Evolutionary conservation across 768 basidiomycete species (phyloP).

Genomic region (Rhizopogon vesiculosus): DNA sequence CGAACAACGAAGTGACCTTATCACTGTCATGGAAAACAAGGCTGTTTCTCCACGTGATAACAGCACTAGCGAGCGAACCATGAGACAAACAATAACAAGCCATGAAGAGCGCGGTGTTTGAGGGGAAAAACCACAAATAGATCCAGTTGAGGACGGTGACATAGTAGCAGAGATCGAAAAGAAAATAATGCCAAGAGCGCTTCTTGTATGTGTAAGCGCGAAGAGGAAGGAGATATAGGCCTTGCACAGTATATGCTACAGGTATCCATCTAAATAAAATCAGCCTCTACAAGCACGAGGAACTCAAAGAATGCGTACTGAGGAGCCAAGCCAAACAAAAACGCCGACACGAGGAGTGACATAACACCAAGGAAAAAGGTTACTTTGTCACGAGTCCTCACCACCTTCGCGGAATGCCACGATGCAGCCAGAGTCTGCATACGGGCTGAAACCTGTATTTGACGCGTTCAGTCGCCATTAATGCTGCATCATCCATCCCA

Average conservation of each 20-base stretch:
- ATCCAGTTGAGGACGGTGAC: slow-evolving; percentile 88
- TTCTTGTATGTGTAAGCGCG: slow-evolving; percentile 88
- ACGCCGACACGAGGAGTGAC: slow-evolving; percentile 77
- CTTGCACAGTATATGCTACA: slow-evolving; percentile 77
- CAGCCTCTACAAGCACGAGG: slow-evolving; percentile 1
- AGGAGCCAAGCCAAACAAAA: slow-evolving; percentile 85
- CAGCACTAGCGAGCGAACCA: slow-evolving; percentile 87
- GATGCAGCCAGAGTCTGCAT: slow-evolving; percentile 73
- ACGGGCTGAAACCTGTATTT: slow-evolving; percentile 65
- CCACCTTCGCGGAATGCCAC: slow-evolving; percentile 92
- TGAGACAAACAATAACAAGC: slow-evolving; percentile 93
- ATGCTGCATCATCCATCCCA: background rate
- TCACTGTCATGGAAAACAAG: slow-evolving; percentile 97
- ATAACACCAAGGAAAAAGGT: slow-evolving; percentile 95
- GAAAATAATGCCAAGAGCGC: slow-evolving; percentile 91
- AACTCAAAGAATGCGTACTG: slow-evolving; percentile 48
- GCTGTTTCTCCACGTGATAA: slow-evolving; percentile 98
- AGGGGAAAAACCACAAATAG: slow-evolving; percentile 88
- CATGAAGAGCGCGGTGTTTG: slow-evolving; percentile 72
- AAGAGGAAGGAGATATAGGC: slow-evolving; percentile 73
- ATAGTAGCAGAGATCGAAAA: slow-evolving; percentile 92
- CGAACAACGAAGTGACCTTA: slow-evolving; percentile 92
- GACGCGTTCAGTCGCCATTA: background rate
- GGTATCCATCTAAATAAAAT: slow-evolving; percentile 70
- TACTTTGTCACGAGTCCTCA: slow-evolving; percentile 77